Evolutionary conservation across 345 rosid species (phyloP), one percentile per base, ranked within the genome.

Genomic region (Clausena lansium): DNA sequence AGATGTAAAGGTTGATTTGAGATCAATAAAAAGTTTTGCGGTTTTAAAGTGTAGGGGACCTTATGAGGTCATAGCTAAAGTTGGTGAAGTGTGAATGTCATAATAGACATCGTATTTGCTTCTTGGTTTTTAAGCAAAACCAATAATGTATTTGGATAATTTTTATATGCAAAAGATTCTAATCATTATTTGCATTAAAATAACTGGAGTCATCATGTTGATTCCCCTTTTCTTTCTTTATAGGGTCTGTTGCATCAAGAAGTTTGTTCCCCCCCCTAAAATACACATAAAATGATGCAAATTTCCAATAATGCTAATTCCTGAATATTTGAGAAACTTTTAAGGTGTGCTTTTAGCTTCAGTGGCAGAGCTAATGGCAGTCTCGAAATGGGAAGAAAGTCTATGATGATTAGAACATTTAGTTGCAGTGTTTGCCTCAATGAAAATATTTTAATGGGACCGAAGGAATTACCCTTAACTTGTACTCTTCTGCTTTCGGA

Each of bases 51-150:
- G 41, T 20, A 33, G 38, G 32, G 36, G 58, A 63, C 28, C 54
- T 67, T 62, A 24, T 59, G 62, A 65, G 41, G 76, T 47, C 45
- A 66, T 59, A 77, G 35, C 71, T 36, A 32, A 81, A 88, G 91
- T 92, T 85, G 98, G 92, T 91, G 90, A 84, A 81, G 66, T 82
- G 94, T 89, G 87, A 73, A 82, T 85, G 84, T 90, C 94, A 86
- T 81, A 38, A 76, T 39, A 67, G 28, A 76, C 64, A 66, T 70
- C 47, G 59, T 55, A 13, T 61, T 52, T 76, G 30, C 76, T 76
- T 63, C 86, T 85, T 86, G 47, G 71, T 63, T 73, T 85, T 70
- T 73, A 86, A 87, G 87, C 85, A 82, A 84, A 68, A 76, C 27
- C 33, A 11, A 39, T 52, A 50, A 22, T 30, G 36, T 5, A 24